Base-by-base conservation (phyloP, 352 stramenopile species). In the Phytopythium montanum region DNA sequence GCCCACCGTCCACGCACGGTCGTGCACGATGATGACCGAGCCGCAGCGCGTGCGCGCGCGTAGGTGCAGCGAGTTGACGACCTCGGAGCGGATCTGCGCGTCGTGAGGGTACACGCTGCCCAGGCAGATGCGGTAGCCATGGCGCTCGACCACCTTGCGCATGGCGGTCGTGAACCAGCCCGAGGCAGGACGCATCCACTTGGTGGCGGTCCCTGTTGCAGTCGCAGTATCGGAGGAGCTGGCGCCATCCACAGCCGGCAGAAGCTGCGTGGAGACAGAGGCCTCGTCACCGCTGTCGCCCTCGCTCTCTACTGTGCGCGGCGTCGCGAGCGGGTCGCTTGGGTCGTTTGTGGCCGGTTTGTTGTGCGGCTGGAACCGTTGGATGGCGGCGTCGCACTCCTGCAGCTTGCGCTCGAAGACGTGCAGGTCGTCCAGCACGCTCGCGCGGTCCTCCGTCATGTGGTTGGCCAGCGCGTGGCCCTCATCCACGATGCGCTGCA, bases 81-180 rank as follows among this genome's bases (percentile, higher is more conserved):
- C 56, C 61, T 89, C 76, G 2, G 70, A 84, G 59, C 79, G 80
- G 67, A 95, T 92, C 66, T 95, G 86, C 25, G 86, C 86, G 59
- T 95, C 86, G 58, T 95, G 86, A 4, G 86, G 86, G 61, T 95
- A 95, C 26, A 95, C 86, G 59, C 81, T 94, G 36, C 86, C 86
- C 54, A 95, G 73, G 64, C 81, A 92, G 52, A 95, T 92, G 21
- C 85, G 73, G 60, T 95, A 95, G n/a, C 84, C 82, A 62, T 95
- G 73, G 31, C 79, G 75, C 55, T 73, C 55, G 28, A 81, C 70
- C 55, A 95, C 78, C 51, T 88, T 73, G 41, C 79, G 70, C 86
- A 95, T 94, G 59, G 70, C 72, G 23, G 76, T 78, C 61, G 83
- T 94, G 70, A 94, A 95, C 86, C 86, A 95, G 0, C 86, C 86